Percentiles rank a stretch among this genome's conserved stretches.
Evolutionary conservation across 2,329 filamentous ascomycete species (phyloP).

Genomic region (Ceratocystis variospora): DNA sequence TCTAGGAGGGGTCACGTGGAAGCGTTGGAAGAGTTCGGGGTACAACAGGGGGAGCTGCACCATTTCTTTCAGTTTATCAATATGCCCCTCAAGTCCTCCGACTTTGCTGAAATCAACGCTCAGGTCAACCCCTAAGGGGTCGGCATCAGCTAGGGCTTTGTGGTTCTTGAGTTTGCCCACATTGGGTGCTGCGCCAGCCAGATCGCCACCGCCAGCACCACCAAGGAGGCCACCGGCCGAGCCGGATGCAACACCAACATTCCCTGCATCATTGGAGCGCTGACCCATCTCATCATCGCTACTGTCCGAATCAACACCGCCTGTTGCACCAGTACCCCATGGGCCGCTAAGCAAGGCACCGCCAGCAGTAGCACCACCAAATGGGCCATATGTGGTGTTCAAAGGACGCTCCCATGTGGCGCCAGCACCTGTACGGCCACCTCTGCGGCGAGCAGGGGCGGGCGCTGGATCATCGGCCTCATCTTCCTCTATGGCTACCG

Average conservation of each 20-base stretch:
- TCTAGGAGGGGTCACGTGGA: slow-evolving; percentile 84
- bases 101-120: slow-evolving; percentile 91
- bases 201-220: slow-evolving; percentile 28
- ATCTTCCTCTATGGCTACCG: slow-evolving; percentile 54
- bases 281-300: slow-evolving; percentile 81
- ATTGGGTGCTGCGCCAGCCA: slow-evolving; percentile 45
- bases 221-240: slow-evolving; percentile 36
- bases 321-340: slow-evolving; percentile 59
- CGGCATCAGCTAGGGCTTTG: slow-evolving; percentile 82
- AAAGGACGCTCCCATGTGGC: slow-evolving; percentile 62
- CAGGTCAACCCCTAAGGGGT: slow-evolving; percentile 83
- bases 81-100: slow-evolving; percentile 81
- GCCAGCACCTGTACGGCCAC: slow-evolving; percentile 46
- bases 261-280: slow-evolving; percentile 42
- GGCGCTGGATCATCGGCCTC: slow-evolving; percentile 54
- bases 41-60: slow-evolving; percentile 87
- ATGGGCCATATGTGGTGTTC: slow-evolving; percentile 83
- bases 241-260: slow-evolving; percentile 48
- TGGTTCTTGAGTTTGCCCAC: slow-evolving; percentile 89
- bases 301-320: slow-evolving; percentile 81
- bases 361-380: slow-evolving; percentile 68
- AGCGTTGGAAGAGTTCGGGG: slow-evolving; percentile 80
- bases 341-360: slow-evolving; percentile 60
- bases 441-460: slow-evolving; percentile 53
- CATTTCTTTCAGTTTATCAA: slow-evolving; percentile 98